Percentiles rank a stretch among this genome's conserved stretches.
These are phyloP conservation scores for Geotrichum europaeum DNA, from an alignment of 1,139 yeast genomes.

Conservation along the genomic window DNA sequence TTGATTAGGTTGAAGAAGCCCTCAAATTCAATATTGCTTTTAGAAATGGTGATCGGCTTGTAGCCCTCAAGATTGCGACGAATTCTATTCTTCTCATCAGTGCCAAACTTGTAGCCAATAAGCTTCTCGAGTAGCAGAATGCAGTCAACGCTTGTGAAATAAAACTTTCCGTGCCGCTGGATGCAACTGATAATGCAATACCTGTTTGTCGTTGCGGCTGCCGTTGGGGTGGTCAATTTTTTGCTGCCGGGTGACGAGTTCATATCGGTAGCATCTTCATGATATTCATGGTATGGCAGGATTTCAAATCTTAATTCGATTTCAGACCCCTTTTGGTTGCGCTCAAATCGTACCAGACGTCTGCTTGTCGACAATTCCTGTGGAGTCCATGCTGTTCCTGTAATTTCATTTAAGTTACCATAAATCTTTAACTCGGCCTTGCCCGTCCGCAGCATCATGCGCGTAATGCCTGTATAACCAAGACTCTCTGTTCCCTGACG, in stretches of 20 bases:
- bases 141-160: constrained; percentile 63
- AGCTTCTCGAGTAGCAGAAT: constrained; percentile 53
- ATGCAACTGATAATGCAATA: constrained; percentile 48
- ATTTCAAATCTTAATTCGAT: constrained; percentile 34
- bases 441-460: constrained; percentile 2
- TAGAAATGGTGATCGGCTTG: constrained; percentile 56
- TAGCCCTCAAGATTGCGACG: constrained; percentile 62
- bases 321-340: constrained; percentile 35
- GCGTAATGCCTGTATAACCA: constrained; percentile 1
- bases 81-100: constrained; percentile 66
- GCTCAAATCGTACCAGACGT: constrained; percentile 34
- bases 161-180: constrained; percentile 49
- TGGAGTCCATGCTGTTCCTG: constrained; percentile 27
- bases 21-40: constrained; percentile 42
- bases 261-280: background rate
- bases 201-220: constrained; percentile 25
- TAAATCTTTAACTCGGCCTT: background rate
- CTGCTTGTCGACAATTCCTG: constrained; percentile 33
- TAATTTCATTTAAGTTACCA: constrained; percentile 11
- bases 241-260: background rate
- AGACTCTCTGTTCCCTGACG: constrained; percentile 6
- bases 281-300: constrained; percentile 31
- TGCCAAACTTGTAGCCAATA: constrained; percentile 52
- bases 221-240: background rate
- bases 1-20: constrained; percentile 54